phyloP scores from a whole-genome alignment of 1,284 basidiomycete genomes.

The Coniophora puteana region DNA sequence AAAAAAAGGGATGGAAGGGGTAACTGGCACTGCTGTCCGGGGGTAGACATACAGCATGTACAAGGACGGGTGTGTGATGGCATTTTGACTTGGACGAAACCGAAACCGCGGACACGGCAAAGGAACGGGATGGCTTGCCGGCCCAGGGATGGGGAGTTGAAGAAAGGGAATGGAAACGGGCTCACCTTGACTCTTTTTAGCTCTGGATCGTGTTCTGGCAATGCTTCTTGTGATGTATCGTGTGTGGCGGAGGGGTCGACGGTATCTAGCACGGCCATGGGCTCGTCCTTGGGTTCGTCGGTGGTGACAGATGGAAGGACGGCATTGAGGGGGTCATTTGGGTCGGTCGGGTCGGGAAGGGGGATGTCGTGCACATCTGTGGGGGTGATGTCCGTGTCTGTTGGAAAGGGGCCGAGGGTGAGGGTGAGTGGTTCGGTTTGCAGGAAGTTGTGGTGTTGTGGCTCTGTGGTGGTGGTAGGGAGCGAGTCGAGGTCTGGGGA shows the following conservation, averaged over 20 bases:
- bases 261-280: conserved; percentile 31
- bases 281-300: conserved; percentile 30
- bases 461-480: conserved; percentile 24
- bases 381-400: conserved; percentile 24
- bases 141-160: conserved; percentile 12
- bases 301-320: conserved; percentile 33
- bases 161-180: conserved; percentile 22
- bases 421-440: conserved; percentile 23
- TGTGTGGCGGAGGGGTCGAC: conserved; percentile 31
- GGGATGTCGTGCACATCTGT: conserved; percentile 18
- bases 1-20: conserved; percentile 19
- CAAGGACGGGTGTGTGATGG: conserved; percentile 21
- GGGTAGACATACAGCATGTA: conserved; percentile 8
- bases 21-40: conserved; percentile 16
- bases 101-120: conserved; percentile 11
- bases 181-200: conserved; percentile 40
- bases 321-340: conserved; percentile 30
- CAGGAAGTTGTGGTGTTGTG: conserved; percentile 28
- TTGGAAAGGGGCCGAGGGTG: conserved; percentile 26
- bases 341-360: conserved; percentile 25
- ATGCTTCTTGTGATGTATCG: conserved; percentile 33
- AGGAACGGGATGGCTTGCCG: conserved; percentile 12
- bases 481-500: conserved; percentile 21
- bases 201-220: conserved; percentile 31
- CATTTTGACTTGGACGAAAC: conserved; percentile 16